Percentiles rank a stretch among this genome's conserved stretches.
These are phyloP conservation scores for Collariella sp. DNA, from an alignment of 495 filamentous ascomycete genomes.

Conservation along the genomic window DNA sequence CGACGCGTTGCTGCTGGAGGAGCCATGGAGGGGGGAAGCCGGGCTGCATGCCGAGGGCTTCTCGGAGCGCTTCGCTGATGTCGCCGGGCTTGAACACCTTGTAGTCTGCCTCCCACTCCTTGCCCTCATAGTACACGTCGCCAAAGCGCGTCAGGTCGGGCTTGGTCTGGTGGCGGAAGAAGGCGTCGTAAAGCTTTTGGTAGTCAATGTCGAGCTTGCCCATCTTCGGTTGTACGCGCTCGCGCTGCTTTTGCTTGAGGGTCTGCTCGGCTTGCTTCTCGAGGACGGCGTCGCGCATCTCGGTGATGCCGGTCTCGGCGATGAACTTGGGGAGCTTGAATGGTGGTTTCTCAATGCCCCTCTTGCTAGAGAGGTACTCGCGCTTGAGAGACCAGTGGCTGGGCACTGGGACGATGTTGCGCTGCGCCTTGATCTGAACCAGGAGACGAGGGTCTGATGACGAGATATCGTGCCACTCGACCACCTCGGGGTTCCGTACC, in stretches of 20 bases:
- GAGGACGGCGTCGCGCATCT: conserved; percentile 93
- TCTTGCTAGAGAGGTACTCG: conserved; percentile 92
- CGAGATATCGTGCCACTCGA: conserved; percentile 97
- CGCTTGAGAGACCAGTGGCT: conserved; percentile 90
- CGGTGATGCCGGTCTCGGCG: conserved; percentile 90
- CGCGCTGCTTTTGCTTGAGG: conserved; percentile 90
- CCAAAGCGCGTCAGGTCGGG: conserved; percentile 89
- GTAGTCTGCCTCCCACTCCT: conserved; percentile 94
- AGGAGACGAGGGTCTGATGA: conserved; percentile 82
- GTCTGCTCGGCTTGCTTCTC: conserved; percentile 89
- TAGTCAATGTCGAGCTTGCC: conserved; percentile 97
- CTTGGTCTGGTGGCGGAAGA: conserved; percentile 95
- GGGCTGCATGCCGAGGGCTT: conserved; percentile 88
- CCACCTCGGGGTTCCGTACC: conserved; percentile 83
- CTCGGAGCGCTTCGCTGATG: conserved; percentile 79
- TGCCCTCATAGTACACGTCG: conserved; percentile 97
- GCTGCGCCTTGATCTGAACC: conserved; percentile 87
- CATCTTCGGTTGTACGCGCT: conserved; percentile 93
- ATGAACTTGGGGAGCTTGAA: conserved; percentile 96
- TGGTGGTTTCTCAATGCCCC: conserved; percentile 88
- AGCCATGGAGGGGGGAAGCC: conserved; percentile 95
- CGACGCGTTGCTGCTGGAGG: conserved; percentile 90
- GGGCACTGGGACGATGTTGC: conserved; percentile 93
- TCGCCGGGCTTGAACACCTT: conserved; percentile 84
- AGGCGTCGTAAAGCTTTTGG: conserved; percentile 93